phyloP scores from a whole-genome alignment of 2,329 filamentous ascomycete genomes.

The Anthostomella pinea region DNA sequence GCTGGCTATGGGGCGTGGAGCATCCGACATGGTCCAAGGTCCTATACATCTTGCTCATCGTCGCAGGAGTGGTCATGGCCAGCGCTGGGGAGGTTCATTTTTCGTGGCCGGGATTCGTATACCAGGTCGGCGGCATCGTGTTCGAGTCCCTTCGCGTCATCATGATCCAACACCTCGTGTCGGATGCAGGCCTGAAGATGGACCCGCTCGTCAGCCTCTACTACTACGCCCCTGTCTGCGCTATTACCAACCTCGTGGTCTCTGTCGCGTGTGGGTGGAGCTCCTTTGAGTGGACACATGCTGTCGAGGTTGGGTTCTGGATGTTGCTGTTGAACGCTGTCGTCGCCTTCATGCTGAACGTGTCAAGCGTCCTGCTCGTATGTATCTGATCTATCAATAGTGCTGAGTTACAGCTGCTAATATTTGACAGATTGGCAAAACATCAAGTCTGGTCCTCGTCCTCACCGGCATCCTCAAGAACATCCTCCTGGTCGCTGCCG shows the following conservation, averaged over 20 bases:
- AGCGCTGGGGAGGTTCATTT: conserved; percentile 66
- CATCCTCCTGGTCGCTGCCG: conserved; percentile 74
- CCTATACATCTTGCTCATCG: conserved; percentile 50
- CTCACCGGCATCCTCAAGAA: conserved; percentile 85
- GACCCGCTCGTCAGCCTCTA: conserved; percentile 84
- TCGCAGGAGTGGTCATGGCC: conserved; percentile 50
- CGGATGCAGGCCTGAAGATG: conserved; percentile 76
- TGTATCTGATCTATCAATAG: conserved; percentile 30
- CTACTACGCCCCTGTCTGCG: conserved; percentile 85
- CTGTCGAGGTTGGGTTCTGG: conserved; percentile 67
- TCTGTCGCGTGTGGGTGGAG: conserved; percentile 16
- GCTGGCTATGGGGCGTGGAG: conserved; percentile 57
- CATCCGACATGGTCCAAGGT: conserved; percentile 44
- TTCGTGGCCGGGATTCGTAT: conserved; percentile 62
- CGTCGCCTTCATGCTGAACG: conserved; percentile 76
- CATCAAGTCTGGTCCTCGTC: conserved; percentile 80
- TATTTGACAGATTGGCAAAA: conserved; percentile 71
- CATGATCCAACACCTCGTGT: conserved; percentile 82
- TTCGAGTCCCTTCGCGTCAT: conserved; percentile 80
- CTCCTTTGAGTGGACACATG: conserved; percentile 44
- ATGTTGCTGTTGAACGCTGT: conserved; percentile 71
- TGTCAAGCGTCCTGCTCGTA: conserved; percentile 84
- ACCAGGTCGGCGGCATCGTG: conserved; percentile 70
- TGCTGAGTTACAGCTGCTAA: conserved; percentile 1
- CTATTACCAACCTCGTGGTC: conserved; percentile 73